phyloP scores from a whole-genome alignment of 352 stramenopile genomes.

The Sclerospora graminicola region DNA sequence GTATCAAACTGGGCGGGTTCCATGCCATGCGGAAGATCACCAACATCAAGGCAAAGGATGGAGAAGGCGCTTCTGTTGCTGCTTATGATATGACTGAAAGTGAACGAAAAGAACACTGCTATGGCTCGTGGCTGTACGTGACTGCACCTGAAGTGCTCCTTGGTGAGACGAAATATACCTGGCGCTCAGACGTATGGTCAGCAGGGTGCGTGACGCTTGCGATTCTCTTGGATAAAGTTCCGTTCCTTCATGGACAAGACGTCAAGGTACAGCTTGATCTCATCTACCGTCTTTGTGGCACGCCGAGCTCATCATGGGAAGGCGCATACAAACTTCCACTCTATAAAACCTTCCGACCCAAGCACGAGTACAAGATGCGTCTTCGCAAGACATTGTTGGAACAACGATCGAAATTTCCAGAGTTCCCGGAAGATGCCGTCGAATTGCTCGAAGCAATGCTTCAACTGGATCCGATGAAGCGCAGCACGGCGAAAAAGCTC shows the following conservation, averaged over 20 bases:
- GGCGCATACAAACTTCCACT: conserved; percentile 40
- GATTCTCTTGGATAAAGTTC: conserved; percentile 53
- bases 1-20: conserved; percentile 59
- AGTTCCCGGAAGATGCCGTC: conserved; percentile 45
- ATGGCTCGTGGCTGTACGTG: conserved; percentile 53
- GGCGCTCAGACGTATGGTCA: conserved; percentile 68
- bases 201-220: conserved; percentile 51
- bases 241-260: conserved; percentile 55
- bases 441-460: conserved; percentile 67
- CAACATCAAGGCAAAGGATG: conserved; percentile 25
- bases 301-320: conserved; percentile 42
- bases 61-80: conserved; percentile 11
- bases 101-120: conserved; percentile 68
- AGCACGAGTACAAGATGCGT: conserved; percentile 67
- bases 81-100: conserved; percentile 61
- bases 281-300: conserved; percentile 73
- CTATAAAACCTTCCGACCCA: conserved; percentile 46
- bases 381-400: conserved; percentile 74
- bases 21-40: conserved; percentile 50
- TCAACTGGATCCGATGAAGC: conserved; percentile 57
- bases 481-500: conserved; percentile 35
- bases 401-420: conserved; percentile 35
- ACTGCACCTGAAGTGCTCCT: conserved; percentile 67
- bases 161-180: conserved; percentile 55
- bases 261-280: conserved; percentile 58